A percentile compares a stretch with the other conserved stretches of the same genome.
Evolutionary conservation across 1,139 yeast species (phyloP).

Genomic region (Nakaseomyces bracarensis): DNA sequence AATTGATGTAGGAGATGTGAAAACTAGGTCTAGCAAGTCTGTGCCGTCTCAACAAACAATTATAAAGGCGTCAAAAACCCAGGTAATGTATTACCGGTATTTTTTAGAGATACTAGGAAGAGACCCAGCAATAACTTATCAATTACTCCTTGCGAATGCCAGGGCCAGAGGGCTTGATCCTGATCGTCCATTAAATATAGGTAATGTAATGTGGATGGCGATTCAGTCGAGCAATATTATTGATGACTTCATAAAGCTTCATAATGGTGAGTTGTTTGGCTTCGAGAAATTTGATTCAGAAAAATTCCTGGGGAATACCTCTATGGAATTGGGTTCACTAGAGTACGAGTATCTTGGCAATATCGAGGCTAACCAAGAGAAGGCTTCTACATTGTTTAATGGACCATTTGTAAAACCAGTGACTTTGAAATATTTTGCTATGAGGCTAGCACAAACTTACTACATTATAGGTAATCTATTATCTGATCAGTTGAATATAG

Average conservation of each 20-base stretch:
- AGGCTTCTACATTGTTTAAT: not conserved
- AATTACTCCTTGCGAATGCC: conserved; percentile 39
- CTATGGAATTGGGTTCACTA: conserved; percentile 11
- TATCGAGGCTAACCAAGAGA: conserved; percentile 13
- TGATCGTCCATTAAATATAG: conserved; percentile 42
- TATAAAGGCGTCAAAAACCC: conserved; percentile 42
- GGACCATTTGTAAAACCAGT: conserved; percentile 33
- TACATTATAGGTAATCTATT: conserved; percentile 33
- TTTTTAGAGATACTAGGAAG: conserved; percentile 36
- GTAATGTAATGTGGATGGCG: conserved; percentile 35
- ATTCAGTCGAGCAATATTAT: conserved; percentile 34
- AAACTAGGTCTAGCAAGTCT: conserved; percentile 41
- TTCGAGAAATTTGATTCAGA: conserved; percentile 36
- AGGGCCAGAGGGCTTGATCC: conserved; percentile 39
- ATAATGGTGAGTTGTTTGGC: conserved; percentile 41
- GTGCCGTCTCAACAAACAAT: conserved; percentile 45
- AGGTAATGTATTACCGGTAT: conserved; percentile 48
- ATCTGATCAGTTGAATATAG: conserved; percentile 39
- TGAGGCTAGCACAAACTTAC: conserved; percentile 46
- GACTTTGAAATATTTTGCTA: conserved; percentile 50
- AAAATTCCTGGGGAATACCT: not conserved
- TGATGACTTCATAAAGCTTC: conserved; percentile 41
- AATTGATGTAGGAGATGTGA: conserved; percentile 45
- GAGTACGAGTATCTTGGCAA: conserved; percentile 6
- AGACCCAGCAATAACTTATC: conserved; percentile 21